Percentiles rank a stretch among this genome's conserved stretches.
Evolutionary conservation across 23 red algal species (phyloP).

Genomic region (Gracilaria domingensis): DNA sequence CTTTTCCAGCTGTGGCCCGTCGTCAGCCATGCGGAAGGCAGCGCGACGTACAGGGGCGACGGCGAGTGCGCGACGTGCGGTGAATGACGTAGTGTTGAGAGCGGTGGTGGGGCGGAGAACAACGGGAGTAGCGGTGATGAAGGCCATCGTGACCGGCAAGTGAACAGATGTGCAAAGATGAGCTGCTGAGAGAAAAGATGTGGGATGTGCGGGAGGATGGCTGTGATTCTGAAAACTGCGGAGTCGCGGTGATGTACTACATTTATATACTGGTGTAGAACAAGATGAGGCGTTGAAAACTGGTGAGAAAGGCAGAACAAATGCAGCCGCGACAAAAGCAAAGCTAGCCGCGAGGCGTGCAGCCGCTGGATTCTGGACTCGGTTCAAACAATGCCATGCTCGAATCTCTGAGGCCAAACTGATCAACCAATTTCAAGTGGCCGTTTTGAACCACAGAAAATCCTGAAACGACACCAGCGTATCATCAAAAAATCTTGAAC

Average conservation of each 20-base stretch:
- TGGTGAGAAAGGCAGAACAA: background rate
- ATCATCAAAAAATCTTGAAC: too few relatives aligned
- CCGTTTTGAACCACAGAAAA: background rate
- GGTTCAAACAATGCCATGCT: too few relatives aligned
- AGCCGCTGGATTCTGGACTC: background rate
- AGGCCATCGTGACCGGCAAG: conserved; percentile 1
- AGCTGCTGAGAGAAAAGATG: too few relatives aligned
- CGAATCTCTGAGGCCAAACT: background rate
- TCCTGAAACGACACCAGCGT: background rate
- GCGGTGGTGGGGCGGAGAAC: conserved; percentile 21
- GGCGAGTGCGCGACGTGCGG: conserved; percentile 2
- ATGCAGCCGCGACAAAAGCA: background rate
- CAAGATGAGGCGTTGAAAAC: background rate
- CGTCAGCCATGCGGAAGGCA: conserved; percentile 10
- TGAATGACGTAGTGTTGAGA: background rate
- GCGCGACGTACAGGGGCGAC: conserved; percentile 14
- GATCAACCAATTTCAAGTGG: background rate
- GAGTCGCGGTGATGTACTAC: too few relatives aligned
- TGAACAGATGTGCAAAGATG: too few relatives aligned
- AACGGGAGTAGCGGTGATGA: conserved; percentile 46
- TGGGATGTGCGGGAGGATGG: too few relatives aligned
- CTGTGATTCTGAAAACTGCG: too few relatives aligned
- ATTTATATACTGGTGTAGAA: too few relatives aligned
- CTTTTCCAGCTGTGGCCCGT: conserved; percentile 6
- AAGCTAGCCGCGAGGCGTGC: background rate